These are phyloP conservation scores for Penicillium italicum DNA, from an alignment of 2,329 filamentous ascomycete species.

Conservation along the genomic window DNA sequence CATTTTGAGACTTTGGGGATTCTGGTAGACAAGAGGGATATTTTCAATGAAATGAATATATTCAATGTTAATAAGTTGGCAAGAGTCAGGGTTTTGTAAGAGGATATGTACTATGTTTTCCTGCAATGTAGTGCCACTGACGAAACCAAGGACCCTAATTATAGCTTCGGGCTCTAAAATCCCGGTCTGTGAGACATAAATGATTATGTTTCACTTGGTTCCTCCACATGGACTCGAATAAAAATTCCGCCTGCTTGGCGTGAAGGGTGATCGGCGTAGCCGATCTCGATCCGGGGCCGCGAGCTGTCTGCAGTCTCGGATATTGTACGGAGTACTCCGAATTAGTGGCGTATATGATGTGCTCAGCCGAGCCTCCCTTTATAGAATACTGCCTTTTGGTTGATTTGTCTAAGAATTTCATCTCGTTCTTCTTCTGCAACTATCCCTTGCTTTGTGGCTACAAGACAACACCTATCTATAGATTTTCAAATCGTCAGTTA, in stretches of 20 bases:
- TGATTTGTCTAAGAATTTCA: neutral
- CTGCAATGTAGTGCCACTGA: neutral
- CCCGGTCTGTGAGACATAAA: conserved; percentile 3
- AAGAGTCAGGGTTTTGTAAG: neutral
- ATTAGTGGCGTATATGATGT: neutral
- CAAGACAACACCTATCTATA: neutral
- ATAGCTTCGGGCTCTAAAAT: conserved; percentile 5
- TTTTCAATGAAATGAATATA: too few relatives aligned
- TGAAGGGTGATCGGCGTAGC: neutral
- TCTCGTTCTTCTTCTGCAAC: neutral
- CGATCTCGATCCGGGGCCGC: conserved; percentile 1
- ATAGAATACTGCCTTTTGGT: neutral
- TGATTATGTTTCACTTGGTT: conserved; percentile 20
- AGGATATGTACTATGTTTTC: neutral
- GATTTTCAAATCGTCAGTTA: too few relatives aligned
- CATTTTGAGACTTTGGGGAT: conserved; percentile 18
- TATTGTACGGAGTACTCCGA: neutral
- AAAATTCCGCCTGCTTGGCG: conserved; percentile 14
- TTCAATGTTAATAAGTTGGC: neutral
- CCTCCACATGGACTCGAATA: conserved; percentile 14
- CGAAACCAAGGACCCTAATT: conserved; percentile 1
- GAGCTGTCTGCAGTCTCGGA: neutral
- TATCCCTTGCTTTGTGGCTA: neutral
- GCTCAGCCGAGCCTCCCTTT: neutral
- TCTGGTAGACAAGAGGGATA: neutral